Conservation (phyloP, 352 stramenopile genomes). For the Pythium coloratum region DNA sequence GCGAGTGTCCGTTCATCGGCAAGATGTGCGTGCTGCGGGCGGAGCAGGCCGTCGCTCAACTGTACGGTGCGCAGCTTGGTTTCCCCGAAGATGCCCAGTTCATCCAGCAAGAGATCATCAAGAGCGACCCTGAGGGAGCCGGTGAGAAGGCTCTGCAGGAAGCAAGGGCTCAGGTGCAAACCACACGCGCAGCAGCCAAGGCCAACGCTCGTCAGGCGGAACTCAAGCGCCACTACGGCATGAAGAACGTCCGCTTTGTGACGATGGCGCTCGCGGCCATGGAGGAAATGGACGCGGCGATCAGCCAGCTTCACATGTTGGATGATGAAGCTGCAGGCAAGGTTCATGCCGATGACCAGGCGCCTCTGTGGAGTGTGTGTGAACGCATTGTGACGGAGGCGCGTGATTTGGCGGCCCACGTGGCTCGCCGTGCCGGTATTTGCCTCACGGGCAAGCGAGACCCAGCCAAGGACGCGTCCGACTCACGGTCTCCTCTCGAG, state of each 20-base stretch:
- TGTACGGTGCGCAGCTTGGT: constrained; percentile 53
- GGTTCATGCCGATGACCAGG: background rate
- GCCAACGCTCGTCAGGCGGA: constrained; percentile 48
- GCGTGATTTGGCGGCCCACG: constrained; percentile 41
- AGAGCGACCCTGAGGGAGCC: constrained; percentile 63
- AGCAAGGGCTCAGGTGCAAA: constrained; percentile 45
- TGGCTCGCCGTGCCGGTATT: constrained; percentile 65
- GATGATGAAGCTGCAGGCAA: constrained; percentile 26
- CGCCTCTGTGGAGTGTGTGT: constrained; percentile 9
- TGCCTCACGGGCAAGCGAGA: constrained; percentile 67
- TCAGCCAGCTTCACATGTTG: constrained; percentile 37
- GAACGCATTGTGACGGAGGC: constrained; percentile 27
- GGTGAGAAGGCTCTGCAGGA: constrained; percentile 64
- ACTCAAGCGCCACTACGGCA: constrained; percentile 64
- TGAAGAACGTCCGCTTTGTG: constrained; percentile 45
- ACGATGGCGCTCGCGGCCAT: constrained; percentile 56
- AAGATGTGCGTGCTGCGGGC: constrained; percentile 51
- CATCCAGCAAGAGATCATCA: constrained; percentile 58
- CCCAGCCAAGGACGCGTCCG: constrained; percentile 38
- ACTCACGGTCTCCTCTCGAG: constrained; percentile 53
- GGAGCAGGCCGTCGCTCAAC: constrained; percentile 37
- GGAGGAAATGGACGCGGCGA: constrained; percentile 55
- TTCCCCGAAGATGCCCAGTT: constrained; percentile 51
- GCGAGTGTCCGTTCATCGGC: constrained; percentile 38
- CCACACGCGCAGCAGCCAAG: constrained; percentile 8